Evolutionary conservation across 768 basidiomycete genomes (phyloP).

Genomic region (Russula brevipes): DNA sequence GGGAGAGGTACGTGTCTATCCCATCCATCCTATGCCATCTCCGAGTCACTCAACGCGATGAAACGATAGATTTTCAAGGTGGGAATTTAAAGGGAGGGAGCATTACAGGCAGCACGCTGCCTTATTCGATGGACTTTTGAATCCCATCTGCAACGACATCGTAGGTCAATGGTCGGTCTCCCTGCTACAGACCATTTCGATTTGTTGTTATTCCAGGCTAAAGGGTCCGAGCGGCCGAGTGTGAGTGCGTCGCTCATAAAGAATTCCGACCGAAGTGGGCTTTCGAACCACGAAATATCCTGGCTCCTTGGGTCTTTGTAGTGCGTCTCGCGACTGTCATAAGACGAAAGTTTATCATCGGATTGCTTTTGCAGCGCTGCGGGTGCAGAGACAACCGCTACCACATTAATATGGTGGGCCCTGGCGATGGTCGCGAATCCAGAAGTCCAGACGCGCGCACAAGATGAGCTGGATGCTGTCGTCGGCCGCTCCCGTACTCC

Average conservation of each 20-base stretch:
- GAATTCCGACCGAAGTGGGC: conserved; percentile 1
- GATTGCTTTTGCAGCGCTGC: neutral
- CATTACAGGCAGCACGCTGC: neutral
- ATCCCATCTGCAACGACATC: neutral
- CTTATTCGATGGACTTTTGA: conserved; percentile 8
- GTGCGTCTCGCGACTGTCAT: neutral
- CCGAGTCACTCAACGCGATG: conserved; percentile 7
- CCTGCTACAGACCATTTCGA: neutral
- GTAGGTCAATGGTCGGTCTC: neutral
- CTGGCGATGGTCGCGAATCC: conserved; percentile 24
- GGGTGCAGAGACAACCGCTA: conserved; percentile 10
- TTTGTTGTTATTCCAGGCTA: neutral
- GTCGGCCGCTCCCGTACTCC: too few relatives aligned
- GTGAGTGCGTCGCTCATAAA: conserved; percentile 9
- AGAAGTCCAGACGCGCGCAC: conserved; percentile 7
- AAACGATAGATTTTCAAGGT: neutral
- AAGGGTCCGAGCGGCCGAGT: conserved; percentile 6
- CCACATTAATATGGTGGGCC: conserved; percentile 12
- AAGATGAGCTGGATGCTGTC: too few relatives aligned
- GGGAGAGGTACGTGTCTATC: neutral
- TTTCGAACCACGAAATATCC: conserved; percentile 17
- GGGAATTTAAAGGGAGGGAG: neutral
- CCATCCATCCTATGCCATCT: too few relatives aligned
- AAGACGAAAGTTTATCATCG: neutral
- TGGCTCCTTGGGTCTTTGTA: conserved; percentile 22